Base-by-base conservation (phyloP, 2,329 filamentous ascomycete species). In the Annulohypoxylon truncatum region DNA sequence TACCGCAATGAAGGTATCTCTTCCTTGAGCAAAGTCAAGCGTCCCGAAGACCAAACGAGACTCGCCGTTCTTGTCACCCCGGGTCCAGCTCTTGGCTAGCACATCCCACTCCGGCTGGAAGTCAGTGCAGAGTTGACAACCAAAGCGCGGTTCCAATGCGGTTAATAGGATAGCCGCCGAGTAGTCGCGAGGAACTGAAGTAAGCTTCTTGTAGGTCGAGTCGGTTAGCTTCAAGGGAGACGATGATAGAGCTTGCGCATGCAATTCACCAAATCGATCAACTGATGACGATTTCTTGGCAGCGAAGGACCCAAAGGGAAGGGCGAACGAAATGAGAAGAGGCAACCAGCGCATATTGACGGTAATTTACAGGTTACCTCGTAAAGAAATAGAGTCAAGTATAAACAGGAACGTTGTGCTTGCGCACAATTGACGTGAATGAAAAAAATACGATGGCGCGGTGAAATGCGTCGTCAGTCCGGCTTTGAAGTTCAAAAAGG, bases 61-160 rank as follows among this genome's bases (percentile, higher is more conserved):
- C 71, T 92, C 85, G 56, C 85, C 90, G 64, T 87, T 83, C 82
- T 91, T 93, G 79, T 97, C 92, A 6, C 92, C 94, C 78, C 92
- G 93, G 67, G 85, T 85, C 96, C 96, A 99, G 80, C 92, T 96
- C 79, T 89, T 92, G 57, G 88, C 88, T 58, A 99, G 82, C 57
- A 98, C 80, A 59, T 96, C 92, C 92, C 94, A 99, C 81, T 99
- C 96, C 1, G 94, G 91, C 78, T 97, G 92, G 79, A 99, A 97
- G 56, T 97, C 93, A 55, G 89, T 87, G 79, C 96, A 99, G 51
- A 98, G 84, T 71, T 89, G 84, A 78, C 96, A 99, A 65, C 92
- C 92, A 77, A 92, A 97, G 63, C 93, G 88, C 29, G 89, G 76
- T 71, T 97, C 94, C 74, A 94, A 81, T 35, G 96, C 96, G 0